Percentiles rank a stretch among this genome's conserved stretches.
Evolutionary conservation across 2,329 filamentous ascomycete genomes (phyloP).

Genomic region (Aspergillus phoenicis): DNA sequence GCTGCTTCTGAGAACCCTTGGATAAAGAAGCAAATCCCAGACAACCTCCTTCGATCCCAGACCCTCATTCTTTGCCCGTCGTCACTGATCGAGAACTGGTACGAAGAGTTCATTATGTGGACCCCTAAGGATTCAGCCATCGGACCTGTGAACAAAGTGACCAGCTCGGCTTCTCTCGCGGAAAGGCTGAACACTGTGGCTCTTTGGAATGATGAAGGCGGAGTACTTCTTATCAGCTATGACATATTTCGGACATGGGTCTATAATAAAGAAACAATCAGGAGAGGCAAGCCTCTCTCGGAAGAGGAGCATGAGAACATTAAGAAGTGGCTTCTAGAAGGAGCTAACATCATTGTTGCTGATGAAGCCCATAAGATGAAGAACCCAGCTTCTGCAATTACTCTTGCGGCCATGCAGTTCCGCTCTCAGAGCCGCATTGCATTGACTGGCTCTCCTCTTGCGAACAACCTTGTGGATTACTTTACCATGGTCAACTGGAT

Average conservation of each 20-base stretch:
- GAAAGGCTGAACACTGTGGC: constrained; percentile 53
- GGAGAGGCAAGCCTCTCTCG: constrained; percentile 31
- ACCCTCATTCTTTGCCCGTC: constrained; percentile 77
- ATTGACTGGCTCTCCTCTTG: constrained; percentile 81
- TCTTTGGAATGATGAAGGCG: constrained; percentile 66
- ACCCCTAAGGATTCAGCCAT: constrained; percentile 56
- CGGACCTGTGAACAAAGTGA: constrained; percentile 61
- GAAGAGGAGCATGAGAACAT: constrained; percentile 44
- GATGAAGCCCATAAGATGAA: constrained; percentile 86
- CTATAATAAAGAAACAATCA: constrained; percentile 35
- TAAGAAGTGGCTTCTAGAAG: constrained; percentile 56
- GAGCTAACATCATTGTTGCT: constrained; percentile 73
- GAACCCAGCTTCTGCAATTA: constrained; percentile 59
- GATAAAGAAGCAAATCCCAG: constrained; percentile 68
- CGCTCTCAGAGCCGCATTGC: constrained; percentile 73
- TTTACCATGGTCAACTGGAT: constrained; percentile 88
- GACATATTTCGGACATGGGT: constrained; percentile 61
- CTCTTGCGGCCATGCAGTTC: constrained; percentile 61
- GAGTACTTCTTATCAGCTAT: constrained; percentile 78
- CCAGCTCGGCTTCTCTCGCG: constrained; percentile 38
- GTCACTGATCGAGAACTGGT: constrained; percentile 77
- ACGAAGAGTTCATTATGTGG: constrained; percentile 75
- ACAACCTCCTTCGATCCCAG: constrained; percentile 62
- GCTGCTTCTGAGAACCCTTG: constrained; percentile 59
- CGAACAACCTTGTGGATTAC: constrained; percentile 83